Base-by-base conservation (phyloP, 208 protist species). In the Acanthamoeba comandoni region DNA sequence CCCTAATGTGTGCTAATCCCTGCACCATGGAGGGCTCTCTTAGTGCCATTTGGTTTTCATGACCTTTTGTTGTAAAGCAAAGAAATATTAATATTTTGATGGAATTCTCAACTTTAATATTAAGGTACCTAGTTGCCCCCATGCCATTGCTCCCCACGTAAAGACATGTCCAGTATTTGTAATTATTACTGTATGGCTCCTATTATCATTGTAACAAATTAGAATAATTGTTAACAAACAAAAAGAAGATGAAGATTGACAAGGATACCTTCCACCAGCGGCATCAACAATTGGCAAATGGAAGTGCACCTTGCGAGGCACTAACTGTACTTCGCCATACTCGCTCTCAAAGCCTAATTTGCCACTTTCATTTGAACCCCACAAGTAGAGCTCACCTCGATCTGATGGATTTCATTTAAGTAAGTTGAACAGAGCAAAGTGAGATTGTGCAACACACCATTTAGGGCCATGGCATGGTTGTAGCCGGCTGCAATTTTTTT, bases 401-500 rank as follows among this genome's bases (percentile, higher is more conserved):
- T 90, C 82, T 73, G 82, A 26, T 12, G 12, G 13, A 12, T 24
- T 64, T 64, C 65, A 73, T n/a, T 43, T 43, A 24, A 22, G 26
- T 24, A 12, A 52, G 26, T 24, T 17, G 7, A 0, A 35, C 43
- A 13, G 39, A n/a, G 70, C 19, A 79, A 51, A 17, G 35, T 49
- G 22, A 13, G 53, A 17, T 19, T 52, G 22, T 77, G 17, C 58
- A 65, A 65, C 58, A 29, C 0, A 90, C 82, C 82, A 13, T 24
- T 75, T 31, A 90, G 69, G 48, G 82, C 82, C 60, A 90, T 90
- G 39, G 82, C 82, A 65, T 90, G 82, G 13, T 75, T 24, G 64
- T 64, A 26, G 57, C 57, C 57, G 1, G 57, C 57, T 64, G 57
- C n/a, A 26, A 26, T 26, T n/a, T n/a, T n/a, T 26, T 64, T 64